These are phyloP conservation scores for Catharanthus roseus DNA, from an alignment of 257 asterid species.

Conservation along the genomic window DNA sequence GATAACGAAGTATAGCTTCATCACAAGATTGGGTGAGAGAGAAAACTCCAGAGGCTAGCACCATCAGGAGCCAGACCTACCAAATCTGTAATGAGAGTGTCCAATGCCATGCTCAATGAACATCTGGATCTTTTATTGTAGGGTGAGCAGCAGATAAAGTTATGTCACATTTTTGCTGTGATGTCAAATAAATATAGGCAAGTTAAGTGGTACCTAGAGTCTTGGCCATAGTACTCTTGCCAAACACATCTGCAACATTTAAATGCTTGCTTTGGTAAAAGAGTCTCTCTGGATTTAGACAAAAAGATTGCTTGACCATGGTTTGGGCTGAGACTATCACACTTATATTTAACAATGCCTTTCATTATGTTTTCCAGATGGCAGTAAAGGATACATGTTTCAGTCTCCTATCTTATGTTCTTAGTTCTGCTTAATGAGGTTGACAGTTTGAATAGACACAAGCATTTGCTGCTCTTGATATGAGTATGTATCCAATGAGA, in stretches of 20 bases:
- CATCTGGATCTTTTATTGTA: neutral
- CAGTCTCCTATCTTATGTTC: neutral
- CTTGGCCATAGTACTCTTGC: neutral
- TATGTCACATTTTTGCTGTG: neutral
- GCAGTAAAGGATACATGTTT: neutral
- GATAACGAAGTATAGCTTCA: neutral
- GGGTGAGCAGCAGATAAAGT: neutral
- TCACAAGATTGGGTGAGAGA: neutral
- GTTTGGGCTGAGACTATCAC: neutral
- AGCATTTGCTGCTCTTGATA: neutral
- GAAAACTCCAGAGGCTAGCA: neutral
- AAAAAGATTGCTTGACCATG: neutral
- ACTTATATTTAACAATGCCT: neutral
- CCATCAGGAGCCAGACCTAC: neutral
- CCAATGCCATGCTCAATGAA: neutral
- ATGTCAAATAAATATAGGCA: neutral
- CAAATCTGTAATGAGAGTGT: neutral
- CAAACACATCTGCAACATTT: neutral
- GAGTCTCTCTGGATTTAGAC: neutral
- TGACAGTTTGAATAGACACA: neutral
- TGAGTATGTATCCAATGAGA: neutral
- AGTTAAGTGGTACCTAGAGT: neutral
- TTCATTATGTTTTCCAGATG: neutral
- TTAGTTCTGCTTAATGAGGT: neutral
- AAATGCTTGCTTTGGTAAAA: neutral